Base-by-base conservation (phyloP, 768 basidiomycete species). In the Suillus alpinus region DNA sequence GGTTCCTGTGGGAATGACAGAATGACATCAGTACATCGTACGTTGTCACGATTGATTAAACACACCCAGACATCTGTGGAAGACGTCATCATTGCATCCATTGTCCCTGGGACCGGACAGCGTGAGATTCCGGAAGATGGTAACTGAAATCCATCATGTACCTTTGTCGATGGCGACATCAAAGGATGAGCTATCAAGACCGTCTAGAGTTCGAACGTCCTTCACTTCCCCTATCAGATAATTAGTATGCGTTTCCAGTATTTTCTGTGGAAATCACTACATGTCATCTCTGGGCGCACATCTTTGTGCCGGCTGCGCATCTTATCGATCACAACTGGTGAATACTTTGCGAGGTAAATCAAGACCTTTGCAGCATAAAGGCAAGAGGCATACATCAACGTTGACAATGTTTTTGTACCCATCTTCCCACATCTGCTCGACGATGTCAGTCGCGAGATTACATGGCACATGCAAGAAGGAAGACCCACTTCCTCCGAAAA, bases 131-230 rank as follows among this genome's bases (percentile, higher is more conserved):
- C 14, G 29, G n/a, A 57, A 26, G 10, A n/a, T 36, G 47, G 26
- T 12, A n/a, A 18, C 13, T 29, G 3, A 46, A n/a, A 26, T 29
- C 4, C 29, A 3, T 6, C 3, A 58, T 37, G 14, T 56, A 81
- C 84, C 91, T 83, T 95, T 95, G 74, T 95, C 93, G 55, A 95
- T 87, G 0, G 85, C 91, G 52, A 95, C 78, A 67, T 95, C 91
- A 63, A 95, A 91, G 0, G 80, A 78, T 4, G 75, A 76, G 51
- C 81, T 73, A 4, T 82, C 81, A 20, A 65, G 59, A 58, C 94
- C 90, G 12, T 76, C 71, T 32, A 95, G 75, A 14, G 83, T 71
- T 12, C 93, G 82, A 43, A 94, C 84, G 63, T 95, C 93, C 88
- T 92, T 94, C 73, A 89, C 89, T 59, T 83, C 78, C 92, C 92